Conservation (phyloP, 768 basidiomycete species). For the Gelatoporia subvermispora region DNA sequence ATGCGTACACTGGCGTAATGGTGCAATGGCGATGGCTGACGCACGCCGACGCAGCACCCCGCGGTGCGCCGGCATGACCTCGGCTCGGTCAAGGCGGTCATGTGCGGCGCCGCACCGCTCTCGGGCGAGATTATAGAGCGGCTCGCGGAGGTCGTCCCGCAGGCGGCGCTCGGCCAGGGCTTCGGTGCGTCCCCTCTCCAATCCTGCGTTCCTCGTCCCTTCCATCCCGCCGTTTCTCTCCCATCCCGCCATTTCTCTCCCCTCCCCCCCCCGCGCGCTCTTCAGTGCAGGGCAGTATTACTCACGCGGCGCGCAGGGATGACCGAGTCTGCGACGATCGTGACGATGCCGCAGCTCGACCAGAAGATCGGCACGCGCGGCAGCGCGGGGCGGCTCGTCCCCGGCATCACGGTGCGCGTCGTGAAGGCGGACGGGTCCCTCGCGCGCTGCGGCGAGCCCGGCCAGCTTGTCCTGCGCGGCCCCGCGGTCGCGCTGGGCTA, state of each 20-base stretch:
- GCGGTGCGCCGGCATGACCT: slow-evolving; percentile 44
- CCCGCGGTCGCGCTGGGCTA: slow-evolving; percentile 41
- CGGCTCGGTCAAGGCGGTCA: slow-evolving; percentile 18
- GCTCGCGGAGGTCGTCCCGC: slow-evolving; percentile 44
- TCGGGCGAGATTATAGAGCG: slow-evolving; percentile 28
- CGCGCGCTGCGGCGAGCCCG: slow-evolving; percentile 49
- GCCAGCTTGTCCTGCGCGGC: slow-evolving; percentile 48
- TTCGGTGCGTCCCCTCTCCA: slow-evolving; percentile 35
- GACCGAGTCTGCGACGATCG: slow-evolving; percentile 58
- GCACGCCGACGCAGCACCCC: slow-evolving; percentile 36
- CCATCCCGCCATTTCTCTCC: background rate
- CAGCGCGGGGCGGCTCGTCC: slow-evolving; percentile 39
- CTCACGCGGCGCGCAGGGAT: too few species aligned
- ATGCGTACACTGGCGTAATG: background rate
- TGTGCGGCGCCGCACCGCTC: slow-evolving; percentile 29
- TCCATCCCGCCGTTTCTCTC: background rate
- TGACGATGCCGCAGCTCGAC: slow-evolving; percentile 43
- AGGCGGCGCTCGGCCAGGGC: slow-evolving; percentile 51
- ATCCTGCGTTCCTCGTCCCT: background rate
- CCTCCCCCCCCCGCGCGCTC: too few species aligned
- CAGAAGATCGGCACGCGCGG: slow-evolving; percentile 48
- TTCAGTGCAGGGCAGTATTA: too few species aligned
- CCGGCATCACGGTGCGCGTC: slow-evolving; percentile 51
- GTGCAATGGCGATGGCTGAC: background rate
- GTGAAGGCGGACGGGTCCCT: slow-evolving; percentile 52